Evolutionary conservation across 2,329 filamentous ascomycete species (phyloP), one percentile per base, ranked within the genome.

Genomic region (Cordyceps tenuipes): DNA sequence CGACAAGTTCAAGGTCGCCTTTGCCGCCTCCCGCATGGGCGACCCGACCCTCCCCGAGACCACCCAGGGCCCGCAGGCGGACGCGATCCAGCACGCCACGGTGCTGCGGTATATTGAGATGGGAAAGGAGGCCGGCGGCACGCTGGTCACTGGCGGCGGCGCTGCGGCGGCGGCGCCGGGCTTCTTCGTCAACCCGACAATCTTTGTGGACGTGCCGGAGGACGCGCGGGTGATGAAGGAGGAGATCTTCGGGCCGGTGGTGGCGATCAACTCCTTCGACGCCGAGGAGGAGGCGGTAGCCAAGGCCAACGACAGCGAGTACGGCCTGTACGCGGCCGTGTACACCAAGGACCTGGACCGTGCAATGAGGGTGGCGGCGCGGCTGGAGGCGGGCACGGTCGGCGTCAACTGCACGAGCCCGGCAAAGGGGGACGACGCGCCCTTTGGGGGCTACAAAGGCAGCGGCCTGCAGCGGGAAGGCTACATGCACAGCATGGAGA

Each of bases 231-330:
- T 86, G 55, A 81, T 80, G 70, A 77, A 79, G 21, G 82, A 87
- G 63, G 84, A 87, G 62, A 77, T 87, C 0, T 88, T 88, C 63
- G 84, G 85, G 0, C 84, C 85, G 0, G 84, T 88, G 4, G 79
- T 83, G 0, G 79, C 78, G 26, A 79, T 87, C 63, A 78, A 78
- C 57, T 77, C 62, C 72, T 73, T 75, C 59, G 65, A 65, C 21
- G 68, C 67, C 0, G 73, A 75, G 29, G 66, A 66, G 0, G 71
- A 75, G 46, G 73, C 70, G 0, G 54, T 75, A 1, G 57, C 49
- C 5, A 66, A 68, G 8, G 71, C 72, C 0, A 75, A 75, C 51
- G 64, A 83, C 62, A 80, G 78, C 1, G 77, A 75, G 2, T 83
- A 81, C 64, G 83, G 83, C 1, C 73, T 85, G 0, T 81, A 80